Evolutionary conservation across 306 rosid genomes (phyloP).

Genomic region (Sicyos baderoa): DNA sequence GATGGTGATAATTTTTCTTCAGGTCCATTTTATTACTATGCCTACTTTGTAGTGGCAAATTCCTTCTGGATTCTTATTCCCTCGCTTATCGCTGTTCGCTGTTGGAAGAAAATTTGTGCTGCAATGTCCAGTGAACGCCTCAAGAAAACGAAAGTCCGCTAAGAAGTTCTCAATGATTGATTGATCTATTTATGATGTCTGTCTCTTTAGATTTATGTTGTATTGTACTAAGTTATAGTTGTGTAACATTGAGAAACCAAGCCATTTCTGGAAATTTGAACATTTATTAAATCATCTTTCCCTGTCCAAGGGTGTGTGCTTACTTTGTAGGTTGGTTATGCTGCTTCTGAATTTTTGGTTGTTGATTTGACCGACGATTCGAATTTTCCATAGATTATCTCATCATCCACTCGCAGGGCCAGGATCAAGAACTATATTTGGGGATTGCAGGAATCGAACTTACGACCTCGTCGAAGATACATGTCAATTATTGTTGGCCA

Average conservation of each 20-base stretch:
- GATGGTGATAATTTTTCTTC: slow-evolving; percentile 74
- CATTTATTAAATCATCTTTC: neutral
- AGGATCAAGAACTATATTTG: neutral
- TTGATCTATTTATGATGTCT: neutral
- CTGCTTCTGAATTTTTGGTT: neutral
- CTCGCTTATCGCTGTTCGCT: slow-evolving; percentile 45
- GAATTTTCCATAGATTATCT: neutral
- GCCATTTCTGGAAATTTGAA: neutral
- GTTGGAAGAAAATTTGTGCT: slow-evolving; percentile 68
- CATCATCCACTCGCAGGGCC: neutral
- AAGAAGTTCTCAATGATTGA: slow-evolving; percentile 21
- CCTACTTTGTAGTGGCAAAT: slow-evolving; percentile 69
- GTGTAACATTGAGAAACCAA: too few relatives aligned
- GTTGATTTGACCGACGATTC: neutral
- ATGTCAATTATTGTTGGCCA: too few relatives aligned
- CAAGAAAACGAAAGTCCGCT: slow-evolving; percentile 59
- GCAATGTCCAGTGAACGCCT: slow-evolving; percentile 45
- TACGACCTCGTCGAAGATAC: too few relatives aligned
- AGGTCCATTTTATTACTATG: slow-evolving; percentile 50
- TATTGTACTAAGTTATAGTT: neutral
- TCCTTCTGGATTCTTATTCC: slow-evolving; percentile 68
- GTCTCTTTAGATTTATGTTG: neutral
- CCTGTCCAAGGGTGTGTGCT: neutral
- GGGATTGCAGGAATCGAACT: too few relatives aligned
- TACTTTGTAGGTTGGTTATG: neutral